These are phyloP conservation scores for Bjerkandera adusta DNA, from an alignment of 1,284 basidiomycete species.

Conservation along the genomic window DNA sequence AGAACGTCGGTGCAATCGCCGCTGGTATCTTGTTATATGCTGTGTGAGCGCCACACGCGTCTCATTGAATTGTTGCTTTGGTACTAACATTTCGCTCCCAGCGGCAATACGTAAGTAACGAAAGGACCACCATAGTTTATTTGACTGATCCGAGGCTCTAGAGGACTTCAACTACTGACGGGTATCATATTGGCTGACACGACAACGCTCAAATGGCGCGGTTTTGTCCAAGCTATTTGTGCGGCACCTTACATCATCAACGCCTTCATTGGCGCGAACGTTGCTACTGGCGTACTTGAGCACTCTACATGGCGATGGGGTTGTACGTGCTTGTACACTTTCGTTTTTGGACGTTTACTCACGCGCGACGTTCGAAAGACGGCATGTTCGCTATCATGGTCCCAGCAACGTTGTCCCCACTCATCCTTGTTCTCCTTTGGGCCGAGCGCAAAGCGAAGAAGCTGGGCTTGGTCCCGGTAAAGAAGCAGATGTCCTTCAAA, in stretches of 20 bases:
- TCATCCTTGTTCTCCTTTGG: slow-evolving; percentile 70
- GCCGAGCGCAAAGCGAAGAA: slow-evolving; percentile 63
- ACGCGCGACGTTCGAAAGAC: slow-evolving; percentile 43
- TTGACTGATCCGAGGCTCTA: slow-evolving; percentile 22
- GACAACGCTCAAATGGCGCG: slow-evolving; percentile 78
- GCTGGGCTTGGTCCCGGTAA: slow-evolving; percentile 38
- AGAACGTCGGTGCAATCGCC: slow-evolving; percentile 43
- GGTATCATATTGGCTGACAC: slow-evolving; percentile 81
- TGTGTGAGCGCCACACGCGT: slow-evolving; percentile 42
- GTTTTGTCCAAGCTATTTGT: slow-evolving; percentile 63
- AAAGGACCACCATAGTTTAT: no score
- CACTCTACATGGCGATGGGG: slow-evolving; percentile 74
- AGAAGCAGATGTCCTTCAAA: not conserved
- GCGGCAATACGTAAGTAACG: slow-evolving; percentile 56
- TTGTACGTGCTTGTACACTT: slow-evolving; percentile 32
- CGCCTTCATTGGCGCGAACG: slow-evolving; percentile 70
- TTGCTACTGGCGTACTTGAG: slow-evolving; percentile 57
- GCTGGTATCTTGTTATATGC: slow-evolving; percentile 47
- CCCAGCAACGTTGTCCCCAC: slow-evolving; percentile 51
- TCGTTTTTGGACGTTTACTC: not conserved
- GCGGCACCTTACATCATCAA: slow-evolving; percentile 70
- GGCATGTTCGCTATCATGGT: slow-evolving; percentile 69
- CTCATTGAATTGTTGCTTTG: no score
- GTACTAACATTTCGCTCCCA: no score
- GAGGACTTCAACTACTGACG: slow-evolving; percentile 70